Conservation (phyloP, 2,329 filamentous ascomycete genomes). For the Tympanopsis confertula region DNA sequence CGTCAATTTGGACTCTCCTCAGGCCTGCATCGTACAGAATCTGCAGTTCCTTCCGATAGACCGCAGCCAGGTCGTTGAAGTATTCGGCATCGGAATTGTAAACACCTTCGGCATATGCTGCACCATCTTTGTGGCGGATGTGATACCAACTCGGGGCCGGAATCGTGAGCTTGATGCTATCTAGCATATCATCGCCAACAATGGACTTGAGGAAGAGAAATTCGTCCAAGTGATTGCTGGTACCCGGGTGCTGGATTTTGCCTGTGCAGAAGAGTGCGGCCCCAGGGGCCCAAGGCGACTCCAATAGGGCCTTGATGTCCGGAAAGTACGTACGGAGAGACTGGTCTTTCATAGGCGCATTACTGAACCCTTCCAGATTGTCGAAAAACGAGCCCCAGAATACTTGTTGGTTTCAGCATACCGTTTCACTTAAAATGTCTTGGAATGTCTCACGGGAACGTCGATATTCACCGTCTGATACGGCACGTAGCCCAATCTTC, state of each 20-base stretch:
- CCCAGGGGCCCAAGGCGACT: slow-evolving; percentile 32
- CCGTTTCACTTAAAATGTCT: neutral
- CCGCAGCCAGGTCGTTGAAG: slow-evolving; percentile 38
- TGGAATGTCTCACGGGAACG: neutral
- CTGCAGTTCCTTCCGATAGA: slow-evolving; percentile 36
- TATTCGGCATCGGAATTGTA: slow-evolving; percentile 38
- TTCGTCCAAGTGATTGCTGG: slow-evolving; percentile 26
- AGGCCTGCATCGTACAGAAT: slow-evolving; percentile 39
- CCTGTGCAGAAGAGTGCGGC: slow-evolving; percentile 31
- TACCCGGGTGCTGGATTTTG: slow-evolving; percentile 31
- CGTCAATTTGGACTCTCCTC: slow-evolving; percentile 41
- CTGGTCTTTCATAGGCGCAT: slow-evolving; percentile 22
- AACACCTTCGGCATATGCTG: slow-evolving; percentile 35
- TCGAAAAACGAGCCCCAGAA: neutral
- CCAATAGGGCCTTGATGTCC: slow-evolving; percentile 27
- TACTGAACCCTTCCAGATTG: slow-evolving; percentile 4
- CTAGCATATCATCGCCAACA: slow-evolving; percentile 47
- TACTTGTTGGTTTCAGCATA: neutral
- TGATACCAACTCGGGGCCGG: slow-evolving; percentile 62
- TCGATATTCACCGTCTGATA: neutral
- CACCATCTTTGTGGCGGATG: slow-evolving; percentile 42
- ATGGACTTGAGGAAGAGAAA: slow-evolving; percentile 27
- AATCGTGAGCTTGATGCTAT: slow-evolving; percentile 58
- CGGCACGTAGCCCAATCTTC: neutral
- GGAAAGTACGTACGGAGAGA: slow-evolving; percentile 25